Conservation (phyloP, 148 eudicot species). For the Vaccinium vitisidaea region DNA sequence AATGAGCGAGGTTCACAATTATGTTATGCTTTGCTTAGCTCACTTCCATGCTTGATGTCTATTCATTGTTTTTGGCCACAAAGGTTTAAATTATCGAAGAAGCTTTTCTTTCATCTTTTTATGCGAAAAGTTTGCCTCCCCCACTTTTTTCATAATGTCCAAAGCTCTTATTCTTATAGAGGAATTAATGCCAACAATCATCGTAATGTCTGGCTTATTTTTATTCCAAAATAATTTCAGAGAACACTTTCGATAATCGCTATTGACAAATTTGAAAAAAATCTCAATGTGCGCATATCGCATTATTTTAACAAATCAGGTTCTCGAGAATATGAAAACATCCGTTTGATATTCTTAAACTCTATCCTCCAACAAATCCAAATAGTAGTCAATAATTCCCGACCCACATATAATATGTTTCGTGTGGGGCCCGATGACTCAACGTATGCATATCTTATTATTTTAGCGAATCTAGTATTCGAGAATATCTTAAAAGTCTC, state of each 20-base stretch:
- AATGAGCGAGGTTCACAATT: neutral
- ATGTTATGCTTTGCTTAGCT: neutral
- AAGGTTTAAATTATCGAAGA: neutral
- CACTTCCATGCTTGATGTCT: constrained; percentile 6
- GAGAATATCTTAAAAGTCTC: neutral
- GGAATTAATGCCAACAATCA: neutral
- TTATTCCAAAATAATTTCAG: neutral
- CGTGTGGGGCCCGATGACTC: neutral
- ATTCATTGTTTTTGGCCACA: neutral
- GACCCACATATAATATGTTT: neutral
- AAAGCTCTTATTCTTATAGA: neutral
- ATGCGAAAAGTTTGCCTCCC: neutral
- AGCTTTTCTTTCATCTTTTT: constrained; percentile 8
- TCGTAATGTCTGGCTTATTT: neutral
- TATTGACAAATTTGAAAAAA: neutral
- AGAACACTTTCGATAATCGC: neutral
- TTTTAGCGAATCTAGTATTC: neutral
- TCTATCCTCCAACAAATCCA: neutral
- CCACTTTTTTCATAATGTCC: neutral
- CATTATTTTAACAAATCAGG: neutral
- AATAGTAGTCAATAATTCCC: neutral
- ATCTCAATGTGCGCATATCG: neutral
- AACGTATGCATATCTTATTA: neutral
- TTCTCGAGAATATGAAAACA: neutral
- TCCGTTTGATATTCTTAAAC: neutral